A percentile compares a stretch with the other conserved stretches of the same genome.
Conservation (phyloP, 2,329 filamentous ascomycete species). For the Colletotrichum sp. region DNA sequence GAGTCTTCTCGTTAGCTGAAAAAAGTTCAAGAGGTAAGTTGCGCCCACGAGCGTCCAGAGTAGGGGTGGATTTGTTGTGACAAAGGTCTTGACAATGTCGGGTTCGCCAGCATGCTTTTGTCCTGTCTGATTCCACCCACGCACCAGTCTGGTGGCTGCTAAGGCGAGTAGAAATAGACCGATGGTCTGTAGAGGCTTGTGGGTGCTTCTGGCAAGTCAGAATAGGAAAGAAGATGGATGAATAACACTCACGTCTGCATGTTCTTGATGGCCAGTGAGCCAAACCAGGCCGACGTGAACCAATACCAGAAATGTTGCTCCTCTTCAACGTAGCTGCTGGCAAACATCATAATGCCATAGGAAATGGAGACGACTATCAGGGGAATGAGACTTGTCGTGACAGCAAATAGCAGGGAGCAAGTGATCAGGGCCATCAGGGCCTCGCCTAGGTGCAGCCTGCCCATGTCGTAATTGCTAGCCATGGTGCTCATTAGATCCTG, state of each 20-base stretch:
- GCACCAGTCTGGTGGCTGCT: constrained; percentile 66
- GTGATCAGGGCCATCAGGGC: constrained; percentile 31
- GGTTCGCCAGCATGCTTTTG: constrained; percentile 93
- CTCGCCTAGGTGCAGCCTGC: constrained; percentile 59
- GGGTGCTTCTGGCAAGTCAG: background rate
- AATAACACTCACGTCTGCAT: constrained; percentile 39
- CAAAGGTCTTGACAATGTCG: constrained; percentile 79
- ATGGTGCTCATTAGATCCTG: constrained; percentile 86
- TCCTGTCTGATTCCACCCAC: constrained; percentile 95
- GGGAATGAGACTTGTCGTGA: constrained; percentile 35
- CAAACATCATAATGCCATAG: constrained; percentile 94
- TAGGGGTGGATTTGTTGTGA: constrained; percentile 65
- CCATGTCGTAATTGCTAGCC: constrained; percentile 88
- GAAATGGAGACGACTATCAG: constrained; percentile 58
- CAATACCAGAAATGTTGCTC: constrained; percentile 99
- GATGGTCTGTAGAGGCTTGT: background rate
- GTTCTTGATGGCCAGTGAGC: constrained; percentile 54
- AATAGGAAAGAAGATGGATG: too few relatives aligned
- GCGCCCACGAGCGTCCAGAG: constrained; percentile 77
- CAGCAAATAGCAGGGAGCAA: constrained; percentile 15
- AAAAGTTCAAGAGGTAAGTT: constrained; percentile 68
- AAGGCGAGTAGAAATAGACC: constrained; percentile 50
- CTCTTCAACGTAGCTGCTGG: constrained; percentile 96
- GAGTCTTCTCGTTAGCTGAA: constrained; percentile 47
- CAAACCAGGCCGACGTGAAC: constrained; percentile 74